These are phyloP conservation scores for Cytospora leucostoma DNA, from an alignment of 2,329 filamentous ascomycete genomes.

Conservation along the genomic window DNA sequence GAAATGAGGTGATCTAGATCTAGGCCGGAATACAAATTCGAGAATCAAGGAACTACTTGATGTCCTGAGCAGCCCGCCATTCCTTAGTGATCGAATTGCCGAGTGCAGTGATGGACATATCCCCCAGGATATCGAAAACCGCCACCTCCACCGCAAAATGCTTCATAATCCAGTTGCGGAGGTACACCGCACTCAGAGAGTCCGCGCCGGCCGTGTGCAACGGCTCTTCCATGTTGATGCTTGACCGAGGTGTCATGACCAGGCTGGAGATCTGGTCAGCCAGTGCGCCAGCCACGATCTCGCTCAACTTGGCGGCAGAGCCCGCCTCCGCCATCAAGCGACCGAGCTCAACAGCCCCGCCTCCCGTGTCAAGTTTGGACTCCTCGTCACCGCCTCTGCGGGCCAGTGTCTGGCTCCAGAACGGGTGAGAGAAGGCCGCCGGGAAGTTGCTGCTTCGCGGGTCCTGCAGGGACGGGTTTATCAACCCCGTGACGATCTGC, in stretches of 20 bases:
- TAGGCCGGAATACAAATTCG: too few species aligned
- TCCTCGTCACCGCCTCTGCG: background rate
- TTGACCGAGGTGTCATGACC: background rate
- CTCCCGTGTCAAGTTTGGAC: background rate
- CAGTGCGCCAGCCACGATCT: background rate
- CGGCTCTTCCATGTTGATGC: background rate
- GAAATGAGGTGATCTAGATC: too few species aligned
- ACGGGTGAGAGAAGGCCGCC: too few species aligned
- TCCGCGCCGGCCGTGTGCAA: background rate
- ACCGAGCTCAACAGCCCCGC: background rate
- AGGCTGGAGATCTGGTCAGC: background rate
- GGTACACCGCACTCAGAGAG: background rate
- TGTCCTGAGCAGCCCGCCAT: too few species aligned
- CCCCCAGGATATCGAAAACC: background rate
- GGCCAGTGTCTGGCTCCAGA: too few species aligned
- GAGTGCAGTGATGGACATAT: background rate
- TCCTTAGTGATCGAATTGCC: too few species aligned
- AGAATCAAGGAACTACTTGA: too few species aligned
- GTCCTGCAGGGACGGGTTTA: too few species aligned
- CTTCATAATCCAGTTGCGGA: slow-evolving; percentile 1
- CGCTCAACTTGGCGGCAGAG: background rate
- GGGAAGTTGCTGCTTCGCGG: too few species aligned
- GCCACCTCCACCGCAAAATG: slow-evolving; percentile 1
- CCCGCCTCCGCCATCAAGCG: background rate
- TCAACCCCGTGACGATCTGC: background rate